Evolutionary conservation across 371 early-diverging fungal genomes (phyloP), one percentile per base, ranked within the genome.

Genomic region (Lichtheimia corymbifera): DNA sequence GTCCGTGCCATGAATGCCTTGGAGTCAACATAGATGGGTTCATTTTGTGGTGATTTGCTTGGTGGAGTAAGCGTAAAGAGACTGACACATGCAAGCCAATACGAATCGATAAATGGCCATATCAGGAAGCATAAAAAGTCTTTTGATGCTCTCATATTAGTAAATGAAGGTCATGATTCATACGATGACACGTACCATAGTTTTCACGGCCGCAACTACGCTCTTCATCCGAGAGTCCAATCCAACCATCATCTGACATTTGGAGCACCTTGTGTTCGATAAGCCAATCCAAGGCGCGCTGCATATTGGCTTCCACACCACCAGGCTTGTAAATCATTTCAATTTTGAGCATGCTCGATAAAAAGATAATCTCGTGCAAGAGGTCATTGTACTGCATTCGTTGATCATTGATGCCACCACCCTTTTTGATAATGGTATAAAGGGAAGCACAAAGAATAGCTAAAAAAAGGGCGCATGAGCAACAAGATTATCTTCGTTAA

Each of bases 51-150:
- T 41, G 68, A 43, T 17, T 45, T 28, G 18, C 58, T 43, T 11
- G 75, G 64, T 4, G 87, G 86, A 12, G 84, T 71, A 54, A 89
- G 66, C 2, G 87, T 72, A 55, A 84, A 86, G 44, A 88, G 62
- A 43, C 83, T 79, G 45, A 88, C 76, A 4, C 86, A 83, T 12
- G 86, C 85, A 45, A 89, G 77, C 94, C 94, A 94, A 69, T 94
- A 94, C 17, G 91, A 88, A 64, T 94, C 94, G 28, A 94, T 77
- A 65, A 93, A 94, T n/a, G 93, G 93, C 94, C 94, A 94, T 25
- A 93, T 73, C 59, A 88, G 64, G 74, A 93, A 94, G 60, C 93
- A 91, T 59, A 89, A 89, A 67, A 93, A 92, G 68, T 93, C 91
- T 91, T 13, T 50, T 50, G 15, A 47, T 25, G 11, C n/a, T 9